Conservation (phyloP, 305 asterid species). For the Rubia peregrina region DNA sequence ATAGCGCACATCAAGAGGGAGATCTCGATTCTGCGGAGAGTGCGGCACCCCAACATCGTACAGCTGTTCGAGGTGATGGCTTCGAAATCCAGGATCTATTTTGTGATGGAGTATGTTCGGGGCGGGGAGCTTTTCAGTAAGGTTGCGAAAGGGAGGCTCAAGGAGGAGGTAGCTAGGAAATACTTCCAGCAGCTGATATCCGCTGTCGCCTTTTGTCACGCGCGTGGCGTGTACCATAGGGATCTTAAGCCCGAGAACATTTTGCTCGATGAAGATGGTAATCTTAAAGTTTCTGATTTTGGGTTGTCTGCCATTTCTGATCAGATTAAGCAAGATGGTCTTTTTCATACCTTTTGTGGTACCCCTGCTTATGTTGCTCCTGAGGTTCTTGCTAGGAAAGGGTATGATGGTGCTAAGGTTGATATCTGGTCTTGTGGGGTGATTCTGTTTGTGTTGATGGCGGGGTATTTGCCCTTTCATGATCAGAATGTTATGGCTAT, state of each 20-base stretch:
- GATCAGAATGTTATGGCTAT: constrained; percentile 76
- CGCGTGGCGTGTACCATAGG: constrained; percentile 85
- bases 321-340: constrained; percentile 79
- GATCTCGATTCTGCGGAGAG: constrained; percentile 69
- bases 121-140: constrained; percentile 84
- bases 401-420: constrained; percentile 78
- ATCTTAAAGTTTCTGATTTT: constrained; percentile 79
- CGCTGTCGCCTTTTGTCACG: constrained; percentile 78
- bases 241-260: constrained; percentile 86
- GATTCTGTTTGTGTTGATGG: constrained; percentile 73
- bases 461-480: constrained; percentile 76
- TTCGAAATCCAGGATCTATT: constrained; percentile 64
- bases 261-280: constrained; percentile 70
- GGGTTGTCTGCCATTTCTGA: constrained; percentile 83
- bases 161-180: constrained; percentile 64
- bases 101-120: constrained; percentile 73
- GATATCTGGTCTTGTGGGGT: constrained; percentile 95
- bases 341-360: constrained; percentile 81
- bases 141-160: constrained; percentile 84
- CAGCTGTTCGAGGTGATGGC: constrained; percentile 88
- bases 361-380: constrained; percentile 96
- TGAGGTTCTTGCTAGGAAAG: constrained; percentile 75
- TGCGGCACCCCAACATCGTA: constrained; percentile 80
- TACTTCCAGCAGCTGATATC: constrained; percentile 78
- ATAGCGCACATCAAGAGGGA: constrained; percentile 72